Conservation (phyloP, 257 asterid genomes). For the Nyctanthes arbortristis region DNA sequence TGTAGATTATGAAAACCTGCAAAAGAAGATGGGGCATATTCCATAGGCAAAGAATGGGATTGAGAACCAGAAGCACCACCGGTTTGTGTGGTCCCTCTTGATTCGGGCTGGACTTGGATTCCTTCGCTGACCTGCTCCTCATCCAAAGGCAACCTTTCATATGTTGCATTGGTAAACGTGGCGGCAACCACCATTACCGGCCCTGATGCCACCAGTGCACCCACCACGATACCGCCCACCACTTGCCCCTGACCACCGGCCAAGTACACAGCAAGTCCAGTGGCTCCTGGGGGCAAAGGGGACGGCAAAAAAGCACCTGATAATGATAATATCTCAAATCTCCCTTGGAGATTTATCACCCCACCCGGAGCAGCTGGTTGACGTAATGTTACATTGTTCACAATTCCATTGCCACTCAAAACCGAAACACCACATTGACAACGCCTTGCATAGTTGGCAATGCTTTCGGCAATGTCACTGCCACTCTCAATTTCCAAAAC, state of each 20-base stretch:
- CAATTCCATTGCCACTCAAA: constrained; percentile 67
- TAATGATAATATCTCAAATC: constrained; percentile 64
- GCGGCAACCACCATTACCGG: constrained; percentile 88
- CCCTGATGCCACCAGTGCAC: constrained; percentile 63
- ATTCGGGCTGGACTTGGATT: constrained; percentile 30
- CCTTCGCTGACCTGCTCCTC: constrained; percentile 45
- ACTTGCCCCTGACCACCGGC: constrained; percentile 87
- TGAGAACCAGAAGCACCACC: constrained; percentile 20
- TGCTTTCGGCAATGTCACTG: constrained; percentile 56
- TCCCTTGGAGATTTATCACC: constrained; percentile 56
- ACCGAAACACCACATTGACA: constrained; percentile 75
- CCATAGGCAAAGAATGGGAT: constrained; percentile 27
- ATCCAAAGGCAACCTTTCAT: constrained; percentile 68
- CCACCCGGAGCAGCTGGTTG: constrained; percentile 63
- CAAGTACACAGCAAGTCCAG: constrained; percentile 64
- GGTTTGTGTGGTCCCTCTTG: constrained; percentile 23
- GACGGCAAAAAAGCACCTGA: constrained; percentile 77
- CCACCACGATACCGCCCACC: constrained; percentile 71
- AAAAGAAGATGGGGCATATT: constrained; percentile 31
- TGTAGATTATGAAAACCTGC: constrained; percentile 41
- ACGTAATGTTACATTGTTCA: constrained; percentile 58
- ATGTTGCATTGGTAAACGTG: constrained; percentile 63
- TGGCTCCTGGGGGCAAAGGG: constrained; percentile 60
- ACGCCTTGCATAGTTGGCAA: constrained; percentile 54
- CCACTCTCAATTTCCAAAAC: constrained; percentile 66